Evolutionary conservation across 192 early-diverging fungal genomes (phyloP), one percentile per base, ranked within the genome.

Genomic region (Umbelopsis vinacea): DNA sequence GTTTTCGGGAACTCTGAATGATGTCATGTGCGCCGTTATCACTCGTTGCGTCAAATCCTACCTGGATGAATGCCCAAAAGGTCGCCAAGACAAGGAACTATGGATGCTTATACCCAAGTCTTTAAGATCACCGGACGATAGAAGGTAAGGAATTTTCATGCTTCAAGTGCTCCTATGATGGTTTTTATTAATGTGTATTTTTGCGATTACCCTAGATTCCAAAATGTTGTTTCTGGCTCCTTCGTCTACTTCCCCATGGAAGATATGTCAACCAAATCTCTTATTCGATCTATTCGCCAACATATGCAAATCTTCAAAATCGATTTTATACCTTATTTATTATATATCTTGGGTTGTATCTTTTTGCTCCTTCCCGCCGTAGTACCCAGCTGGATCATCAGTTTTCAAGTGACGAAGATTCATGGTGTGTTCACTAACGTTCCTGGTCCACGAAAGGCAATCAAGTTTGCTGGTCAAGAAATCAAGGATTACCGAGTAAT

Each of bases 361-460:
- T 46, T 76, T 11, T 24, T 68, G 24, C 5, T 23, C 17, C 7
- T 73, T 14, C 74, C 71, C 21, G 71, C 45, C 8, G 0, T 70
- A 17, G 24, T 48, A 9, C 63, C 52, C n/a, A 63, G 33, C 33
- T 37, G 10, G 10, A 29, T 63, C 3, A 29, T 63, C n/a, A 35
- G 12, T 8, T 63, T 29, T 6, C 14, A 63, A 37, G 26, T 63
- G 8, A 17, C 26, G 12, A 63, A 63, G 33, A 63, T 63, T 38
- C 79, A 76, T 48, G 79, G 57, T 10, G 72, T 80, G 0, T 67
- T 80, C 38, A 80, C 79, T 46, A 80, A 80, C 33, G 53, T 80
- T 15, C 72, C 79, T 37, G 79, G 74, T 17, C 74, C 79, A 14
- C 68, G 66, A 1, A 46, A 69, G 40, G 52, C 74, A 8, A 70